Percentiles rank a stretch among this genome's conserved stretches.
phyloP scores from a whole-genome alignment of 495 filamentous ascomycete genomes.

The Hypoxylon rickii region DNA sequence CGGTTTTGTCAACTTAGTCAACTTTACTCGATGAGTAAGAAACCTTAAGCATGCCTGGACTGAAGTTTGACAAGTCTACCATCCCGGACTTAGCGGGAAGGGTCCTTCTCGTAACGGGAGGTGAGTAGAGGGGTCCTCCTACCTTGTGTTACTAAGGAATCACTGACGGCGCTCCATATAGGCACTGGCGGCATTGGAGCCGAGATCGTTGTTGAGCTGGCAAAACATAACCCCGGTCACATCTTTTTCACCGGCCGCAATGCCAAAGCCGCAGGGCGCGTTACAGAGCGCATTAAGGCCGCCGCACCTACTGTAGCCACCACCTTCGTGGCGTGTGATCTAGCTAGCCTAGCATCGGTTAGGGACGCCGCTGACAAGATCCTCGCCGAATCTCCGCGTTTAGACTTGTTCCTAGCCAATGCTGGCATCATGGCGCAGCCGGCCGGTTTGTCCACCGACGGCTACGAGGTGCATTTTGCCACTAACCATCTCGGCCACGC shows the following conservation, averaged over 20 bases:
- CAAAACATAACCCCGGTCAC: constrained; percentile 61
- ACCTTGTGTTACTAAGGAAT: too few species aligned
- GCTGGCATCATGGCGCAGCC: constrained; percentile 69
- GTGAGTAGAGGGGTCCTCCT: too few species aligned
- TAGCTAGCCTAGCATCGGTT: constrained; percentile 26
- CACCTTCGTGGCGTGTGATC: constrained; percentile 33
- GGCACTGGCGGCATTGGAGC: constrained; percentile 71
- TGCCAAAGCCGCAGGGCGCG: constrained; percentile 19
- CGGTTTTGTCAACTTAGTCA: too few species aligned
- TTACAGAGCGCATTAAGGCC: constrained; percentile 23
- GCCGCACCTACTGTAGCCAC: constrained; percentile 10
- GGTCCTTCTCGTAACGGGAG: too few species aligned
- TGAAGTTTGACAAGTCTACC: too few species aligned
- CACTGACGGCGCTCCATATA: too few species aligned
- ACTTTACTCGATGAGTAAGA: too few species aligned
- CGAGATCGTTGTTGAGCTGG: constrained; percentile 64
- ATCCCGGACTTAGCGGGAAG: too few species aligned
- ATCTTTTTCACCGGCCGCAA: constrained; percentile 68
- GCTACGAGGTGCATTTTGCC: constrained; percentile 74
- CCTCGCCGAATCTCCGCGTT: constrained; percentile 32
- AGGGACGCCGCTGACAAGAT: constrained; percentile 10
- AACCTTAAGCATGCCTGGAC: too few species aligned
- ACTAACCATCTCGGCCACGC: constrained; percentile 74
- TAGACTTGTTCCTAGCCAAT: constrained; percentile 58
- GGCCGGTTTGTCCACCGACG: constrained; percentile 58